Conservation (phyloP, 2,329 filamentous ascomycete species). For the Zasmidium citrigriseum region DNA sequence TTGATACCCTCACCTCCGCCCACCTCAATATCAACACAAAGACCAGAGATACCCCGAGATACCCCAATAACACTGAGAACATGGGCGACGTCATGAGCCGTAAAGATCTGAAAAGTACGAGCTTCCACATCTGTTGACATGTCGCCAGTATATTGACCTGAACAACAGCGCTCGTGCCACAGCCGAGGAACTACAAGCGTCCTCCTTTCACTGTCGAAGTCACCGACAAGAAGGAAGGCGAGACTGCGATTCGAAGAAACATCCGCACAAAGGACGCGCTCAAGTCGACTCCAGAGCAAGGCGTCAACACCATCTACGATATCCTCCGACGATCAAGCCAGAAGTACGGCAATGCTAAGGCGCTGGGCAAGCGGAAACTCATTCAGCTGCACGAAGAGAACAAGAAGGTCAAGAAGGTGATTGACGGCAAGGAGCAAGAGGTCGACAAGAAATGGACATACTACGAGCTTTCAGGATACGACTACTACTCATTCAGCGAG, state of each 20-base stretch:
- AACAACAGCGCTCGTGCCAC: constrained; percentile 48
- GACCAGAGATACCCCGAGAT: neutral
- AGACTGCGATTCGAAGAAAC: constrained; percentile 81
- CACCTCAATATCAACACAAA: neutral
- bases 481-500: constrained; percentile 76
- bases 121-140: too few relatives aligned
- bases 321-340: constrained; percentile 70
- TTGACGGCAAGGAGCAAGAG: constrained; percentile 76
- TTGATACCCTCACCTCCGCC: constrained; percentile 14
- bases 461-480: constrained; percentile 79
- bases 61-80: constrained; percentile 16
- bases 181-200: constrained; percentile 57
- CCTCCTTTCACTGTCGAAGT: constrained; percentile 75
- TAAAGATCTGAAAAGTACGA: constrained; percentile 51
- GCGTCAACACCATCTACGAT: constrained; percentile 76
- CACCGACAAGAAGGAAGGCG: constrained; percentile 71
- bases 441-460: constrained; percentile 91
- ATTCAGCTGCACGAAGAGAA: constrained; percentile 78
- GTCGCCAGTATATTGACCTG: too few relatives aligned
- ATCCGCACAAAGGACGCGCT: constrained; percentile 70
- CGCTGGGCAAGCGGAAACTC: constrained; percentile 67
- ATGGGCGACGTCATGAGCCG: constrained; percentile 37
- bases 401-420: constrained; percentile 85
- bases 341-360: constrained; percentile 55
- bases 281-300: constrained; percentile 64